Evolutionary conservation across 75 land plant species (phyloP), one percentile per base, ranked within the genome.

Genomic region (Selaginella tamariscina): DNA sequence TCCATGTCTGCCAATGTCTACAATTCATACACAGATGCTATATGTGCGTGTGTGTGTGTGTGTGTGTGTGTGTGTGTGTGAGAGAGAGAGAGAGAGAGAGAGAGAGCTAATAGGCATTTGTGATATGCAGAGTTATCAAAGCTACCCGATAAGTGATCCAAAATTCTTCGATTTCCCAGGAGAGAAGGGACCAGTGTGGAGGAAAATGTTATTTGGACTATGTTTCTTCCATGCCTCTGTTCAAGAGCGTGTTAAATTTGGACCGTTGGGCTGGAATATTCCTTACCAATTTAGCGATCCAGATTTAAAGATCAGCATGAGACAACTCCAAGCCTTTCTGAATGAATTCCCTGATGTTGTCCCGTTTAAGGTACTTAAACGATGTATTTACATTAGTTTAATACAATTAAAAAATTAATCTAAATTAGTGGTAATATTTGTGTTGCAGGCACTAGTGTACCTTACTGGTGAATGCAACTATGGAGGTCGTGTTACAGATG

Each of bases 251-350:
- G 79, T 77, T 0, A 77, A 77, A 44, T 77, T 77, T 65, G 79
- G 79, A 1, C 79, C 79, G 26, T 68, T 77, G 0, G 79, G 79
- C 23, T 77, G 79, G 79, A 77, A 77, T 44, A 77, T 77, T 33
- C 79, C 79, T 24, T 77, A 77, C 65, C 79, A 77, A 55, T 77
- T 77, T 22, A 77, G 75, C 27, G 79, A 77, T 57, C 76, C 79
- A n/a, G 79, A 77, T 69, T 69, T 77, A 24, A 77, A 77, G 31
- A 77, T 77, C 26, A 77, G 79, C 30, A 73, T 77, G 79, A 54
- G 79, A 24, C 79, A 77, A 54, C 31, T 77, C 8, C 75, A 68
- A 22, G 59, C 79, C 0, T 77, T 77, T 26, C 71, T 77, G 24
- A 0, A 72, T 1, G 79, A 77, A 33, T 77, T 69, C 65, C 79